Evolutionary conservation across 352 stramenopile species (phyloP).

Genomic region (Pythium insidiosum): DNA sequence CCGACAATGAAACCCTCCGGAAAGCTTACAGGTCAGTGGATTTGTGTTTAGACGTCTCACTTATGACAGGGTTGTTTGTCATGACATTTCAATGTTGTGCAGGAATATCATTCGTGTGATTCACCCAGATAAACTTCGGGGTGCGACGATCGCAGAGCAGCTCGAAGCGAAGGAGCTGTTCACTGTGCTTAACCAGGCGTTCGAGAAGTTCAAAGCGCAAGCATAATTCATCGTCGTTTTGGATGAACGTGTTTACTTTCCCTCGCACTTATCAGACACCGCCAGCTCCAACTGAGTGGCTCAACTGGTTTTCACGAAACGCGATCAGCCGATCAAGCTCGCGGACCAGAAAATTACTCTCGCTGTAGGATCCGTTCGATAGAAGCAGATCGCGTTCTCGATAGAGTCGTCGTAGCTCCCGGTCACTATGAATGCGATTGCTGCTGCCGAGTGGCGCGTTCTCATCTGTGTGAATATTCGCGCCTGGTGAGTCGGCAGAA

Average conservation of each 20-base stretch:
- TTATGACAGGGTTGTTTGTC: too few species aligned
- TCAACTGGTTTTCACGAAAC: slow-evolving; percentile 12
- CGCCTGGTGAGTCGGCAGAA: neutral
- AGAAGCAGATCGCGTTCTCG: slow-evolving; percentile 52
- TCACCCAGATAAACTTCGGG: slow-evolving; percentile 81
- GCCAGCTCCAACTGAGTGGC: too few species aligned
- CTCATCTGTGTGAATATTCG: neutral
- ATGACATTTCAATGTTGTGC: too few species aligned
- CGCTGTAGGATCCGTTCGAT: slow-evolving; percentile 46
- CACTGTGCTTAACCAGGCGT: slow-evolving; percentile 83
- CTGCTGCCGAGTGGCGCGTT: neutral
- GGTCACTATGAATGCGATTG: slow-evolving; percentile 6
- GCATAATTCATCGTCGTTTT: slow-evolving; percentile 5
- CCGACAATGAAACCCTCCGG: slow-evolving; percentile 69
- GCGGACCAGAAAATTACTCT: slow-evolving; percentile 51
- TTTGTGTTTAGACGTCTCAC: too few species aligned
- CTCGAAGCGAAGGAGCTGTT: slow-evolving; percentile 83
- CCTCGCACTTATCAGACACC: too few species aligned
- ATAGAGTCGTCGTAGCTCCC: slow-evolving; percentile 37
- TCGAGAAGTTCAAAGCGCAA: slow-evolving; percentile 70
- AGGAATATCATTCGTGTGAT: slow-evolving; percentile 85
- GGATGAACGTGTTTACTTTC: neutral
- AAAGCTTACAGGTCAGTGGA: slow-evolving; percentile 67
- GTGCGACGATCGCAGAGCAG: slow-evolving; percentile 66
- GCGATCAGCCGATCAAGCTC: slow-evolving; percentile 60